Evolutionary conservation across 2,329 filamentous ascomycete genomes (phyloP).

Genomic region (Pseudocercospora vitis): DNA sequence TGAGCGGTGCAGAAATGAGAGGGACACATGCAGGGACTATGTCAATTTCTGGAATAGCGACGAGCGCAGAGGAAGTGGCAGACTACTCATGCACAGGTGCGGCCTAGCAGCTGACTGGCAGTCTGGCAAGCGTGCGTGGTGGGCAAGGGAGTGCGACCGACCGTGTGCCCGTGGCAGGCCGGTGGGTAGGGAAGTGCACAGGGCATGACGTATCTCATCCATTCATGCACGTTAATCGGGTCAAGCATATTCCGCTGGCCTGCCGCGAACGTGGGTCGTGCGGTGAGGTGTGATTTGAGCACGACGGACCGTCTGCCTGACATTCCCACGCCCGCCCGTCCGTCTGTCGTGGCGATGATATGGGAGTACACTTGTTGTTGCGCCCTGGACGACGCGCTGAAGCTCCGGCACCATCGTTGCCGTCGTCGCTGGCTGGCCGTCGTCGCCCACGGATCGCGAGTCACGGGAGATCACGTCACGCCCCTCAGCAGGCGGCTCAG

Average conservation of each 20-base stretch:
- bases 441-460: constrained; percentile 1
- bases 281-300: not conserved
- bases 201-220: not conserved
- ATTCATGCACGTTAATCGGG: not conserved
- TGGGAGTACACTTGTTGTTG: not conserved
- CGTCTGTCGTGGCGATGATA: not conserved
- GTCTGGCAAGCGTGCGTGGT: too few relatives aligned
- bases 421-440: not conserved
- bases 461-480: not conserved
- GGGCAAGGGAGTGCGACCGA: not conserved
- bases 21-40: constrained; percentile 12
- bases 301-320: not conserved
- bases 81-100: not conserved
- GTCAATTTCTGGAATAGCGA: not conserved
- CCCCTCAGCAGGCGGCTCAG: constrained; percentile 1
- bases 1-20: constrained; percentile 5
- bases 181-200: not conserved
- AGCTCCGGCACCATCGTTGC: not conserved
- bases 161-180: not conserved
- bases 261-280: not conserved
- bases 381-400: not conserved
- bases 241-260: not conserved
- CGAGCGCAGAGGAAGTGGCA: not conserved
- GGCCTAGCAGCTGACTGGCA: too few relatives aligned
- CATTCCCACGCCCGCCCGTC: too few relatives aligned